Evolutionary conservation across 306 rosid genomes (phyloP).

Genomic region (Quercus glauca): DNA sequence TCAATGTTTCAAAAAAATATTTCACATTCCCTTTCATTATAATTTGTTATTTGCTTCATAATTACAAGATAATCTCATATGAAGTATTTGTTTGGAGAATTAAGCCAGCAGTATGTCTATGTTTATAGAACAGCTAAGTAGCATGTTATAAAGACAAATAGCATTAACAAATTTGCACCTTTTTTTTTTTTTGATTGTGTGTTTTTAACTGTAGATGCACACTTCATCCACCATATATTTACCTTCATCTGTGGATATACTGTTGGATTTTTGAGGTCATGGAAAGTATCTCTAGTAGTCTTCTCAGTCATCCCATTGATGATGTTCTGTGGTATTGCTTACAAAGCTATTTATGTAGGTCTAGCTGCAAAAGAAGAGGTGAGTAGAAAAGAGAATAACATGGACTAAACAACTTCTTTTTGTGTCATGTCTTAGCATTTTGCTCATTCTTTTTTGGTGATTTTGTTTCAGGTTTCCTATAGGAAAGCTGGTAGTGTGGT

Average conservation of each 20-base stretch:
- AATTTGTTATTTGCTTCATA: not conserved
- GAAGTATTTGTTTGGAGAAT: too few relatives aligned
- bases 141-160: too few relatives aligned
- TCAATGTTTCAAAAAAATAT: not conserved
- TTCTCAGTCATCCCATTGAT: conserved; percentile 79
- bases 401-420: not conserved
- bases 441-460: conserved; percentile 7
- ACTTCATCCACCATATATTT: conserved; percentile 65
- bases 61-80: not conserved
- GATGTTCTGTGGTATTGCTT: conserved; percentile 77
- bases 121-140: too few relatives aligned
- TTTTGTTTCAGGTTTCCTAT: conserved; percentile 53
- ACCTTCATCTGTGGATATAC: conserved; percentile 81
- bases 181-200: not conserved
- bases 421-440: conserved; percentile 12
- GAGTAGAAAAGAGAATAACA: conserved; percentile 15
- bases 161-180: not conserved
- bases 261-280: conserved; percentile 76
- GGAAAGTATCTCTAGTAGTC: conserved; percentile 76
- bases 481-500: conserved; percentile 76
- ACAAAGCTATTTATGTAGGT: conserved; percentile 84
- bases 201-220: conserved; percentile 67
- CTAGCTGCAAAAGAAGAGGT: conserved; percentile 82
- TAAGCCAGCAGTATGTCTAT: too few relatives aligned
- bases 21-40: not conserved